Evolutionary conservation across 208 protist species (phyloP).

Genomic region (Acanthamoeba healyi): DNA sequence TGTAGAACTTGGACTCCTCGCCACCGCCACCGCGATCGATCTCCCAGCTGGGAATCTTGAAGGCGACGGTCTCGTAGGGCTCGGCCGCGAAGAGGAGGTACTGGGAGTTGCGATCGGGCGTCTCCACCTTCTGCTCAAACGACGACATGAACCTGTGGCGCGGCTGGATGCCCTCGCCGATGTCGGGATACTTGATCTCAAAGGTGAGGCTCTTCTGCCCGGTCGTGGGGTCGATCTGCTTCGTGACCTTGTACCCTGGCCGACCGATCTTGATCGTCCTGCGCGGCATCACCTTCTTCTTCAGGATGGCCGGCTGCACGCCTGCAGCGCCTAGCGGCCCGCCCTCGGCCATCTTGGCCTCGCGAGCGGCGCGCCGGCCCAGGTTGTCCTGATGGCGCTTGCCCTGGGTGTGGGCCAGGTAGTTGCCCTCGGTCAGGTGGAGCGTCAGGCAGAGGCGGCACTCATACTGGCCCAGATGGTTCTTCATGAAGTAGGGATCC

Average conservation of each 20-base stretch:
- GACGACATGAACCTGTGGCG: slow-evolving; percentile 93
- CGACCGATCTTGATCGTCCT: slow-evolving; percentile 75
- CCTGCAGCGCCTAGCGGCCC: background rate
- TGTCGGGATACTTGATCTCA: slow-evolving; percentile 94
- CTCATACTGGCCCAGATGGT: slow-evolving; percentile 92
- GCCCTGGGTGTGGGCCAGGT: slow-evolving; percentile 96
- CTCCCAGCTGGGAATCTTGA: slow-evolving; percentile 93
- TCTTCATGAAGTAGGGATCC: slow-evolving; percentile 89
- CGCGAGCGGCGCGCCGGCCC: slow-evolving; percentile 81
- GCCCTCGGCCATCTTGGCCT: slow-evolving; percentile 65
- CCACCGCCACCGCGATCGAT: slow-evolving; percentile 84
- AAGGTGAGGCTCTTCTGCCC: slow-evolving; percentile 89
- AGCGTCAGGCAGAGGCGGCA: slow-evolving; percentile 96
- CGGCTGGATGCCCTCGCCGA: slow-evolving; percentile 92
- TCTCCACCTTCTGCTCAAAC: slow-evolving; percentile 94
- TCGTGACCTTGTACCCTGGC: slow-evolving; percentile 92
- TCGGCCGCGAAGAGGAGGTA: slow-evolving; percentile 96
- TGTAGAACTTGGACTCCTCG: slow-evolving; percentile 86
- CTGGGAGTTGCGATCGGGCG: slow-evolving; percentile 84
- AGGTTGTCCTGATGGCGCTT: slow-evolving; percentile 95
- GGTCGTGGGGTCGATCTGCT: slow-evolving; percentile 90
- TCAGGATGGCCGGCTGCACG: background rate
- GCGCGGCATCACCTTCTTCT: slow-evolving; percentile 43
- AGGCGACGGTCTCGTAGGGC: slow-evolving; percentile 95
- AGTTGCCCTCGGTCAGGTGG: slow-evolving; percentile 96